Percentiles rank a stretch among this genome's conserved stretches.
Evolutionary conservation across 116 monocot species (phyloP).

Genomic region (Papilionanthe hybrid): DNA sequence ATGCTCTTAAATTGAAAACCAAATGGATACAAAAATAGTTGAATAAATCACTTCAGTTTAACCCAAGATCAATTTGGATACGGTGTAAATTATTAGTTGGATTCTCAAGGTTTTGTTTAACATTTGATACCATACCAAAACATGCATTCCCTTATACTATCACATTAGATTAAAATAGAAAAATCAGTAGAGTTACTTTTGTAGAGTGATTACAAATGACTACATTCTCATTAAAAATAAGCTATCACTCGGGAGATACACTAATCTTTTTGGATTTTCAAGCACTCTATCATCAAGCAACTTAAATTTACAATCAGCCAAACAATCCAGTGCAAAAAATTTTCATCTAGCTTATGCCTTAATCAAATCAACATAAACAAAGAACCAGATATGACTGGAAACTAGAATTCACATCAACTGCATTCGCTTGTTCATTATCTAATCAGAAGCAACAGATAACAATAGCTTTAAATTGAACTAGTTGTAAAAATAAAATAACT

Average conservation of each 20-base stretch:
- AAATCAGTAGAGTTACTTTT: not conserved
- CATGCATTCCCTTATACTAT: too few species aligned
- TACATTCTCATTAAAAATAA: not conserved
- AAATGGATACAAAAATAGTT: too few species aligned
- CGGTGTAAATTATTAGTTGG: too few species aligned
- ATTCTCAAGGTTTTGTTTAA: too few species aligned
- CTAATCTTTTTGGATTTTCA: not conserved
- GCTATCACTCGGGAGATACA: not conserved
- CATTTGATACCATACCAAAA: too few species aligned
- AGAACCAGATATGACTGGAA: not conserved
- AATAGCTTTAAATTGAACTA: not conserved
- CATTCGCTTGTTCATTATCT: not conserved
- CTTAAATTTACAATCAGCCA: not conserved
- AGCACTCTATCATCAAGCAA: not conserved
- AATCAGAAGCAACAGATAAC: not conserved
- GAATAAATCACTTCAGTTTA: too few species aligned
- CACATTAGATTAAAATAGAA: not conserved
- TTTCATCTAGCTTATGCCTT: not conserved
- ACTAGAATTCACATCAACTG: not conserved
- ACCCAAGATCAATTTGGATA: too few species aligned
- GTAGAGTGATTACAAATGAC: too few species aligned
- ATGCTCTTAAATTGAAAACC: too few species aligned
- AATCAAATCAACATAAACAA: not conserved
- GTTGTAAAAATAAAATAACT: not conserved
- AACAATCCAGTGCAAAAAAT: not conserved